A percentile compares a stretch with the other conserved stretches of the same genome.
phyloP scores from a whole-genome alignment of 2,329 filamentous ascomycete species.

The Paecilomyces dactylethromorphus region DNA sequence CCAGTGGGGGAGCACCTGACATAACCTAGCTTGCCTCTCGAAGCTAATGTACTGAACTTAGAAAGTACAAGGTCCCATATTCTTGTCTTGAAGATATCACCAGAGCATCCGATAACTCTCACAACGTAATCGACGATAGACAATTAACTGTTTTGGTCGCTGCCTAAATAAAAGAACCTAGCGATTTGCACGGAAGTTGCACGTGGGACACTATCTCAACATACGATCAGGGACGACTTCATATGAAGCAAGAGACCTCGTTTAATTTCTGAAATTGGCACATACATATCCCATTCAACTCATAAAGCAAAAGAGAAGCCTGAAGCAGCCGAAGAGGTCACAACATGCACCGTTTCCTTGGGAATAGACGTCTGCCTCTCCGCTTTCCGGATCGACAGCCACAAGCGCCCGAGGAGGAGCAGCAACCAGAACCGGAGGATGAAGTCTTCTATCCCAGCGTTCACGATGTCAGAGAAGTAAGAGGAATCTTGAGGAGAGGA shows the following conservation, averaged over 20 bases:
- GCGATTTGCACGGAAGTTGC: too few relatives aligned
- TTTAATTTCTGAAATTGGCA: background rate
- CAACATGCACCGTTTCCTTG: background rate
- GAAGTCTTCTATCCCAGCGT: slow-evolving; percentile 19
- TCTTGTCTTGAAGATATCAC: too few relatives aligned
- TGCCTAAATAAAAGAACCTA: too few relatives aligned
- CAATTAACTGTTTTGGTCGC: too few relatives aligned
- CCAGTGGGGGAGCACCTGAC: background rate
- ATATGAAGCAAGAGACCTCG: background rate
- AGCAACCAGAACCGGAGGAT: background rate
- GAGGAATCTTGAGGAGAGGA: slow-evolving; percentile 25
- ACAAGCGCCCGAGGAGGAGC: background rate
- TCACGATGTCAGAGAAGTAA: slow-evolving; percentile 26
- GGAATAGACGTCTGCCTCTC: background rate
- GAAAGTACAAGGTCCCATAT: too few relatives aligned
- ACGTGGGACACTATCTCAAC: background rate
- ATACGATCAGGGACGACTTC: background rate
- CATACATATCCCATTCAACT: background rate
- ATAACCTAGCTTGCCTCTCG: too few relatives aligned
- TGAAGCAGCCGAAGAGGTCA: background rate
- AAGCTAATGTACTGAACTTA: too few relatives aligned
- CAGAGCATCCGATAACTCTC: too few relatives aligned
- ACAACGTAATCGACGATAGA: too few relatives aligned
- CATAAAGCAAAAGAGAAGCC: background rate
- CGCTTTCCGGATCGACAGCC: background rate